These are phyloP conservation scores for Cladosporium sp. DNA, from an alignment of 2,329 filamentous ascomycete species.

Conservation along the genomic window DNA sequence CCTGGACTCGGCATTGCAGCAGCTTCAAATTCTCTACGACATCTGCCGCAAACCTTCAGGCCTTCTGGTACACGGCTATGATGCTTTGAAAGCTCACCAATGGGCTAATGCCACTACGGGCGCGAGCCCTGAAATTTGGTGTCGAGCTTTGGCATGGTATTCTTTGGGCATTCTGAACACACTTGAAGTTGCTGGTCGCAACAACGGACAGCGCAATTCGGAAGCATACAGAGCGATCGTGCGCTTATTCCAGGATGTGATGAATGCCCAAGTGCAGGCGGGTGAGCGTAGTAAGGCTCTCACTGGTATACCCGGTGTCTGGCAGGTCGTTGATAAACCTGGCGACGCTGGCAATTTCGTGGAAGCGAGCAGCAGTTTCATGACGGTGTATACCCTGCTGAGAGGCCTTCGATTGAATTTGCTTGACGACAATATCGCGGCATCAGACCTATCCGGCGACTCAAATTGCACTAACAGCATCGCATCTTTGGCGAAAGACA, in stretches of 20 bases:
- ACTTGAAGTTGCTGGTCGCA: slow-evolving; percentile 35
- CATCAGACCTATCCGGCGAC: not conserved
- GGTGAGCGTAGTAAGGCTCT: slow-evolving; percentile 30
- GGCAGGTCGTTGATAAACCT: slow-evolving; percentile 52
- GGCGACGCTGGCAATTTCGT: slow-evolving; percentile 53
- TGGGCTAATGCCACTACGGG: slow-evolving; percentile 52
- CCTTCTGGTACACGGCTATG: slow-evolving; percentile 54
- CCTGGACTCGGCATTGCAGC: slow-evolving; percentile 28
- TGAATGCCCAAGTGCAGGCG: slow-evolving; percentile 35
- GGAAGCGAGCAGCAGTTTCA: slow-evolving; percentile 55
- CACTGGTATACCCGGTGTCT: slow-evolving; percentile 44
- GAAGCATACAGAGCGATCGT: slow-evolving; percentile 29
- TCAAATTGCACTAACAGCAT: slow-evolving; percentile 21
- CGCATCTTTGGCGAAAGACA: slow-evolving; percentile 31
- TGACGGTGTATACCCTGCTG: slow-evolving; percentile 54
- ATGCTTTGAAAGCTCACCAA: slow-evolving; percentile 43
- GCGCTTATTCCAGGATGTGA: slow-evolving; percentile 37
- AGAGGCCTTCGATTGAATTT: slow-evolving; percentile 42
- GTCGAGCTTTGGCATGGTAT: slow-evolving; percentile 53
- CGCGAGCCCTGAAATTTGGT: slow-evolving; percentile 52
- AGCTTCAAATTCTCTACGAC: slow-evolving; percentile 44
- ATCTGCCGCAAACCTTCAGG: slow-evolving; percentile 41
- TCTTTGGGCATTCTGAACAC: slow-evolving; percentile 49
- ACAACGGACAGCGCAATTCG: slow-evolving; percentile 19
- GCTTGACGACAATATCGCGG: slow-evolving; percentile 19